phyloP scores from a whole-genome alignment of 176 grass and related monocot species.

The Avena eriantha region DNA sequence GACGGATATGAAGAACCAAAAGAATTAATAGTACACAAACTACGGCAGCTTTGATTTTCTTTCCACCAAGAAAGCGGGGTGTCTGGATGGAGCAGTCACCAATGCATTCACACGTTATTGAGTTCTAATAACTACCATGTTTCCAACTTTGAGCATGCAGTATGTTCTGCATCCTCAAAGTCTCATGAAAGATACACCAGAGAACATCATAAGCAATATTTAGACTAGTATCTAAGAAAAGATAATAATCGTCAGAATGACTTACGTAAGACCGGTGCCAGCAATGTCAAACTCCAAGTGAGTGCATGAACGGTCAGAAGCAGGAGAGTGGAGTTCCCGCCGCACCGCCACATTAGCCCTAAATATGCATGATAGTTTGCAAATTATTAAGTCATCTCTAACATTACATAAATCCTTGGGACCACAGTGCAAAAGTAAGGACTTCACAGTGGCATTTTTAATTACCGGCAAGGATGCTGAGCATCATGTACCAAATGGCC shows the following conservation, averaged over 20 bases:
- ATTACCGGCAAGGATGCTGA: conserved; percentile 89
- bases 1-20: background rate
- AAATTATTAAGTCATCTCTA: conserved; percentile 16
- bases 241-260: conserved; percentile 11
- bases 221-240: background rate
- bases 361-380: conserved; percentile 32
- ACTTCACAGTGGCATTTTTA: conserved; percentile 3
- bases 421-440: background rate
- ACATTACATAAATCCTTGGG: background rate
- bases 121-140: conserved; percentile 13
- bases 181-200: background rate
- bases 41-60: background rate
- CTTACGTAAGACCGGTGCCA: conserved; percentile 81
- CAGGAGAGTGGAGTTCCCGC: conserved; percentile 81
- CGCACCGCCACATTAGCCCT: conserved; percentile 77
- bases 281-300: conserved; percentile 96
- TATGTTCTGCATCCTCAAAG: background rate
- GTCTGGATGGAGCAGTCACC: background rate
- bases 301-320: conserved; percentile 91
- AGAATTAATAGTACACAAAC: background rate
- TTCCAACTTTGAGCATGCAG: background rate
- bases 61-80: background rate
- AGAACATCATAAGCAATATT: background rate
- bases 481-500: conserved; percentile 83
- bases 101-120: background rate